Evolutionary conservation across 2,329 filamentous ascomycete species (phyloP), one percentile per base, ranked within the genome.

Genomic region (Peltaster fructicola): DNA sequence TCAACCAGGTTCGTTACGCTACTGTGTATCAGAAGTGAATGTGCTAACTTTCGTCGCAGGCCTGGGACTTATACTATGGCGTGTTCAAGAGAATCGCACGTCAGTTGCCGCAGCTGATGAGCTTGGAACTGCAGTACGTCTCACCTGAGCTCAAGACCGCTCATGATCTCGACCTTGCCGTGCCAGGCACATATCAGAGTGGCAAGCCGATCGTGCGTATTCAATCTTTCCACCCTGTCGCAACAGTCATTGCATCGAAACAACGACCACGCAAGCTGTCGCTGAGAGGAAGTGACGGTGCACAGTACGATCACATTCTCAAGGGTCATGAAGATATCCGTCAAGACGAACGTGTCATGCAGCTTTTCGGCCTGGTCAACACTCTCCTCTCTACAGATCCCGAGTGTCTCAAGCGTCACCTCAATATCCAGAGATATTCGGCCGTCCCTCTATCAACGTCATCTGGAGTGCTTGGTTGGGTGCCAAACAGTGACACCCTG

Each of bases 311-410:
- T 24, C 95, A 92, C 56, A 55, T 80, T 30, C 68, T 98, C 41
- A 99, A 99, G 60, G 88, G 88, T n/a, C 90, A 98, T 44, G 88
- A 99, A 55, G 88, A 99, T 59, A 93, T 98, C 37, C 76, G 88
- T 31, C 88, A 99, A 53, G 88, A 99, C 45, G 88, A 99, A 54
- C 75, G 90, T 54, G 88, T 98, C 39, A 99, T 98, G 90, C 88
- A 99, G 53, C 67, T 99, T 17, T 98, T 99, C 46, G 88, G 88
- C 19, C 68, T 99, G 8, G 88, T 85, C 57, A 99, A 99, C 51
- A 98, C 90, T 1, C 67, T 98, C 2, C 68, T 99, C 20, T 67
- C 79, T 22, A 85, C 85, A 44, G 90, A 99, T 47, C 80, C 81
- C 3, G 90, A 99, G 54, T 88, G 77, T 41, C 90, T 92, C 54